These are phyloP conservation scores for Arthrinium puccinioides DNA, from an alignment of 2,329 filamentous ascomycete genomes.

Conservation along the genomic window DNA sequence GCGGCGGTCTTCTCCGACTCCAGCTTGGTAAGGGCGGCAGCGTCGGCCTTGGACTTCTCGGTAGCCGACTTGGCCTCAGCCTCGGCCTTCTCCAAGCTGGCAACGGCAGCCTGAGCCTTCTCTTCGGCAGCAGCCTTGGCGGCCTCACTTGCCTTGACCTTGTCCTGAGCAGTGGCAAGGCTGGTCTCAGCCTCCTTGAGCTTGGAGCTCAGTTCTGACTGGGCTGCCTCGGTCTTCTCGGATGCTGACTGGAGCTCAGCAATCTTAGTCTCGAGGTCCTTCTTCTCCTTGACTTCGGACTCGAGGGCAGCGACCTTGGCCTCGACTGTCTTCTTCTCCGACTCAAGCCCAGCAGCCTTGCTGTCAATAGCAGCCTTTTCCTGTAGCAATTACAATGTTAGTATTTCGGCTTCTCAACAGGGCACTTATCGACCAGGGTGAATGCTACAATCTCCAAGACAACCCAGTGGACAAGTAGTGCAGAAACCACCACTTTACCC, in stretches of 20 bases:
- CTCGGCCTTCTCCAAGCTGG: conserved; percentile 12
- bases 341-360: conserved; percentile 16
- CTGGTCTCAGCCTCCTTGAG: conserved; percentile 7
- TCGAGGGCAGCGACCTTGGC: conserved; percentile 16
- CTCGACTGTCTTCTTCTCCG: conserved; percentile 13
- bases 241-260: conserved; percentile 15
- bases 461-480: too few relatives aligned
- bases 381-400: conserved; percentile 8
- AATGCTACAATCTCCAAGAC: too few relatives aligned
- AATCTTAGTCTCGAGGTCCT: conserved; percentile 15
- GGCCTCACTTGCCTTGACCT: conserved; percentile 8
- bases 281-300: conserved; percentile 2
- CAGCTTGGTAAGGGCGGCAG: conserved; percentile 4
- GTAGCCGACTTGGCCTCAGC: conserved; percentile 14
- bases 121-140: conserved; percentile 11
- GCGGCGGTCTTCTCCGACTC: conserved; percentile 9
- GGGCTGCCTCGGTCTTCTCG: conserved; percentile 12
- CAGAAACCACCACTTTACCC: too few relatives aligned
- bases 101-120: not conserved
- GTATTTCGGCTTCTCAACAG: too few relatives aligned
- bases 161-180: not conserved
- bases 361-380: conserved; percentile 17
- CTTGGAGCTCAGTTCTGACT: conserved; percentile 12
- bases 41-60: conserved; percentile 7
- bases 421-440: too few relatives aligned